A percentile compares a stretch with the other conserved stretches of the same genome.
phyloP scores from a whole-genome alignment of 225 moss, liverwort and hornwort genomes.

The Ulota crispa region DNA sequence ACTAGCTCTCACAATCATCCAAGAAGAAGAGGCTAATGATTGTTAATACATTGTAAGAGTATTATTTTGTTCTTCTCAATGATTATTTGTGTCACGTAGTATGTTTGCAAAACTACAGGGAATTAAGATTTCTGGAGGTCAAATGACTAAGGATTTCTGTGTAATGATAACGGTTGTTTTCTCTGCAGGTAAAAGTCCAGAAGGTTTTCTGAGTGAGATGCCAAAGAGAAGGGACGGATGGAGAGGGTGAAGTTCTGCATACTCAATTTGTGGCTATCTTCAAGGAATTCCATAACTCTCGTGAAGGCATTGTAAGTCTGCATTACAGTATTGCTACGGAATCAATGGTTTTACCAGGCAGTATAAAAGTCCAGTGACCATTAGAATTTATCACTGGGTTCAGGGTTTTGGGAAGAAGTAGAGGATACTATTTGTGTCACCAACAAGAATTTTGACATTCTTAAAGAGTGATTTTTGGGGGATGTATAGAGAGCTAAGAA shows the following conservation, averaged over 20 bases:
- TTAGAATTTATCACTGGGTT: neutral
- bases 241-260: neutral
- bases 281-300: neutral
- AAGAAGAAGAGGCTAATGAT: neutral
- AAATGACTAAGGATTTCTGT: neutral
- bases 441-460: neutral
- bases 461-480: neutral
- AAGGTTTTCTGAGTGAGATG: neutral
- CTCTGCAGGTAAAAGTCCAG: conserved; percentile 4
- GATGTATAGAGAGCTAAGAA: neutral
- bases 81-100: neutral
- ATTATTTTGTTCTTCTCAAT: neutral
- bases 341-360: neutral
- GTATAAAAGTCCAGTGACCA: neutral
- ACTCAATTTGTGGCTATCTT: neutral
- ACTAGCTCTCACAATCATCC: neutral
- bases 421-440: neutral
- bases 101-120: neutral
- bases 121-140: neutral
- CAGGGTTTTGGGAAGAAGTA: neutral
- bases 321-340: neutral
- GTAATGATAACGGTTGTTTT: neutral
- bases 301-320: neutral
- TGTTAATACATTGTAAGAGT: neutral
- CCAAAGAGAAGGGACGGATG: neutral